Percentiles rank a stretch among this genome's conserved stretches.
Conservation (phyloP, 2,329 filamentous ascomycete species). For the Xylaria sp. region DNA sequence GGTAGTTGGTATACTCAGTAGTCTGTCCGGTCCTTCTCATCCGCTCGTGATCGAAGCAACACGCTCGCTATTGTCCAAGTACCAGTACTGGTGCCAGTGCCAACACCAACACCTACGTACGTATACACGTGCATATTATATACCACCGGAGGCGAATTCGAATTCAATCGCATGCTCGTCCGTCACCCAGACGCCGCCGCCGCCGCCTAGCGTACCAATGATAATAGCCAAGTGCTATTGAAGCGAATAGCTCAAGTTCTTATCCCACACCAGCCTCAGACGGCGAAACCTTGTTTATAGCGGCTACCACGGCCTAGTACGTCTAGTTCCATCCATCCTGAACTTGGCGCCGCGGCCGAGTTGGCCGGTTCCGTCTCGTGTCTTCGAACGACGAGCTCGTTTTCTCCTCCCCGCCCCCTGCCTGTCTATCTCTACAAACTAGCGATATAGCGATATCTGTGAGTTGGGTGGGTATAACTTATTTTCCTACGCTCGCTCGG, state of each 20-base stretch:
- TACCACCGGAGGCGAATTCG: slow-evolving; percentile 13
- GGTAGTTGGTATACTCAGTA: too few relatives aligned
- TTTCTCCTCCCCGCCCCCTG: slow-evolving; percentile 4
- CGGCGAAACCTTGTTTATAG: slow-evolving; percentile 36
- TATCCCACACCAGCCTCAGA: slow-evolving; percentile 24
- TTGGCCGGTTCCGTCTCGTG: slow-evolving; percentile 15
- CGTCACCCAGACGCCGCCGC: slow-evolving; percentile 8
- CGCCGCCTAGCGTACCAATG: slow-evolving; percentile 33
- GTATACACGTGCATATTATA: background rate
- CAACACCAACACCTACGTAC: background rate
- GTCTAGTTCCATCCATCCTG: slow-evolving; percentile 30
- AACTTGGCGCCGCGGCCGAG: slow-evolving; percentile 37
- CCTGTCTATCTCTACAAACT: slow-evolving; percentile 21
- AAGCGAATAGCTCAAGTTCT: slow-evolving; percentile 28
- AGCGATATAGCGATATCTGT: slow-evolving; percentile 16
- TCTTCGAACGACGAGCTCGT: slow-evolving; percentile 19
- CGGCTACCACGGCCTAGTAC: slow-evolving; percentile 28
- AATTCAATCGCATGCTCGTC: slow-evolving; percentile 27
- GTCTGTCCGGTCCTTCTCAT: background rate
- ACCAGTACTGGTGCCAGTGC: background rate
- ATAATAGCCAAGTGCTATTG: slow-evolving; percentile 32
- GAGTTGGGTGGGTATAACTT: slow-evolving; percentile 18
- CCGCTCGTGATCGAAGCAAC: background rate
- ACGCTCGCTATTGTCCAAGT: background rate
- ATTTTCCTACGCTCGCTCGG: slow-evolving; percentile 6